Evolutionary conservation across 345 rosid genomes (phyloP), one percentile per base, ranked within the genome.

Genomic region (Sapria himalayana): DNA sequence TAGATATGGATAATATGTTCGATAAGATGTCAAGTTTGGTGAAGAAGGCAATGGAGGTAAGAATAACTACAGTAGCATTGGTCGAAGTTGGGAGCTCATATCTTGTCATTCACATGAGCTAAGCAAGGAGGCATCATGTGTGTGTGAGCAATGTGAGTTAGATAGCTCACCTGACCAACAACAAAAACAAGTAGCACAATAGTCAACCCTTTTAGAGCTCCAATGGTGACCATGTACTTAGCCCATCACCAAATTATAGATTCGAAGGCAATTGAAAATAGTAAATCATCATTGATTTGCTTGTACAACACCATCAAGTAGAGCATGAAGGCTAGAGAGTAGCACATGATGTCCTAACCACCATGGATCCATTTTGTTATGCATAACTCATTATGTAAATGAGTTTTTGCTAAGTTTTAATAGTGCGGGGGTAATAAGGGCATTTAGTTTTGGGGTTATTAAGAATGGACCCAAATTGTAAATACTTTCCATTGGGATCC

Each of bases 81-180:
- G 75, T 51, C 0, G 93, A 85, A n/a, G n/a, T n/a, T n/a, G n/a
- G n/a, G n/a, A 1, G 93, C 74, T 1, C 96, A 91, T 1, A 93
- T 85, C 37, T 50, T 68, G 13, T 38, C 60, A 29, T 65, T 56
- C 15, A 82, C 84, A 0, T 46, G 61, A 8, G 96, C 92, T 9
- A 85, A 46, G 81, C 89, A 70, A 3, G 93, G 92, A 0, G 93
- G 93, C 71, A 78, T 67, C 93, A 85, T 74, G 57, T 81, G 96
- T 7, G 93, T 61, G 5, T 85, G 65, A 2, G 85, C 85, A n/a
- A 85, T 85, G 56, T 85, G 96, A 0, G 96, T 80, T 25, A 80
- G 54, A 50, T 85, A 85, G 21, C 96, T 61, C 9, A 93, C 91
- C 48, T 77, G 84, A 14, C 93, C 96, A 0, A 85, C 65, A 1